These are phyloP conservation scores for Arthrobotrys conoides DNA, from an alignment of 2,329 filamentous ascomycete genomes.

Conservation along the genomic window DNA sequence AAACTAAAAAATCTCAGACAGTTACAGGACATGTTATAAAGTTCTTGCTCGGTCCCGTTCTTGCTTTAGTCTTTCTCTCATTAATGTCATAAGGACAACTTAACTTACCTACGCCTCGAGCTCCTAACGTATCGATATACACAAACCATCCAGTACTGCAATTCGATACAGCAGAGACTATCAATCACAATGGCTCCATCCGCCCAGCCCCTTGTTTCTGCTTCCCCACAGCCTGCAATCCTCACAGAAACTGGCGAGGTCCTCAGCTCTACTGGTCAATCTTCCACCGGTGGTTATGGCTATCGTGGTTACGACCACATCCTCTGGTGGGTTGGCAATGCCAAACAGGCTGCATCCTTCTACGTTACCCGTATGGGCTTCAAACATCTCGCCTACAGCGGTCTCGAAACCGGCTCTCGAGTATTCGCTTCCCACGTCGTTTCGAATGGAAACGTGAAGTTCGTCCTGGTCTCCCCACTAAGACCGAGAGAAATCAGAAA, in stretches of 20 bases:
- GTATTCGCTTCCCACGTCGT: slow-evolving; percentile 87
- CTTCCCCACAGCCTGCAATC: slow-evolving; percentile 68
- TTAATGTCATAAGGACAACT: not conserved
- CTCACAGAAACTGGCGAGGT: slow-evolving; percentile 64
- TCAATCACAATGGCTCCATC: slow-evolving; percentile 72
- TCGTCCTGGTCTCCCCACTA: slow-evolving; percentile 86
- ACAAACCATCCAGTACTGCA: not conserved
- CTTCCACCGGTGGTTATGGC: slow-evolving; percentile 69
- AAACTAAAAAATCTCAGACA: slow-evolving; percentile 38
- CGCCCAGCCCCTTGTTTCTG: slow-evolving; percentile 65
- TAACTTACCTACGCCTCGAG: not conserved
- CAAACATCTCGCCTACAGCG: slow-evolving; percentile 83
- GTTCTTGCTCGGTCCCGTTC: slow-evolving; percentile 61
- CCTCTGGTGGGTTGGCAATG: slow-evolving; percentile 96
- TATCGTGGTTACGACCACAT: slow-evolving; percentile 78
- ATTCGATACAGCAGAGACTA: not conserved
- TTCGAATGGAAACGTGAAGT: slow-evolving; percentile 80
- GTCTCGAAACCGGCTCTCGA: slow-evolving; percentile 88
- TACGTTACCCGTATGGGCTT: slow-evolving; percentile 92
- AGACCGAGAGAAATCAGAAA: slow-evolving; percentile 70
- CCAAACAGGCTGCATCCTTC: slow-evolving; percentile 92
- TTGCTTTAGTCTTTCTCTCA: slow-evolving; percentile 14
- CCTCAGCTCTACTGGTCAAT: slow-evolving; percentile 65
- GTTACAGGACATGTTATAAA: slow-evolving; percentile 36
- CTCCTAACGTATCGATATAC: too few species aligned